Evolutionary conservation across 208 protist species (phyloP), one percentile per base, ranked within the genome.

Genomic region (Leishmania gerbilli): DNA sequence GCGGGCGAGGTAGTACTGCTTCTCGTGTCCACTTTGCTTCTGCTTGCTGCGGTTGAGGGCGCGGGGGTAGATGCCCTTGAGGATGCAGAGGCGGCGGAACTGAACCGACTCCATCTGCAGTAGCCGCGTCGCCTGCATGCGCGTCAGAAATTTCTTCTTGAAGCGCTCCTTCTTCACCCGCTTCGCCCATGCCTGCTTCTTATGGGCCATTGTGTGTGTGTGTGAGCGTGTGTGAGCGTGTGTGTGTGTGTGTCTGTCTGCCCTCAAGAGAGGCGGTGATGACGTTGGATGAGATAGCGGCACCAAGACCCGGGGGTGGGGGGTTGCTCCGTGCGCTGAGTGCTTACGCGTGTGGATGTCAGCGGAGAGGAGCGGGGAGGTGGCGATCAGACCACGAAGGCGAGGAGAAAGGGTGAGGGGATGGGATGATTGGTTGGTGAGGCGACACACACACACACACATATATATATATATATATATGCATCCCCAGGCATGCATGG

Each of bases 31-130:
- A 81, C 91, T 98, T 80, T 98, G 89, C 88, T 99, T 99, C 89
- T 99, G 98, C 81, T 98, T 94, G 88, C 94, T 98, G 81, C 98
- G 98, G 74, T 84, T 87, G 49, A 99, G 98, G 42, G 98, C 97
- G 42, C 99, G 97, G 9, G 99, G 99, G 90, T 99, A 99, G 79
- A 99, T 98, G 62, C 99, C 99, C 85, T 99, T 99, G 53, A 99
- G 92, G 69, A 99, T 99, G 91, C 99, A 99, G 42, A 99, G 87
- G 9, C 98, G 94, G 67, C 97, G 90, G 85, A 99, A 99, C 78
- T 99, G 93, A 47, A 97, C 94, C 17, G 94, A 89, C 77, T 93
- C 95, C 42, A 99, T 77, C 90, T 99, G 98, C 51, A 99, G 93
- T 56, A 98, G 89, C 34, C 95, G 93, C 27, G 98, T 89, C 1